A percentile compares a stretch with the other conserved stretches of the same genome.
Conservation (phyloP, 164 flowering plant species). For the Sedum album region DNA sequence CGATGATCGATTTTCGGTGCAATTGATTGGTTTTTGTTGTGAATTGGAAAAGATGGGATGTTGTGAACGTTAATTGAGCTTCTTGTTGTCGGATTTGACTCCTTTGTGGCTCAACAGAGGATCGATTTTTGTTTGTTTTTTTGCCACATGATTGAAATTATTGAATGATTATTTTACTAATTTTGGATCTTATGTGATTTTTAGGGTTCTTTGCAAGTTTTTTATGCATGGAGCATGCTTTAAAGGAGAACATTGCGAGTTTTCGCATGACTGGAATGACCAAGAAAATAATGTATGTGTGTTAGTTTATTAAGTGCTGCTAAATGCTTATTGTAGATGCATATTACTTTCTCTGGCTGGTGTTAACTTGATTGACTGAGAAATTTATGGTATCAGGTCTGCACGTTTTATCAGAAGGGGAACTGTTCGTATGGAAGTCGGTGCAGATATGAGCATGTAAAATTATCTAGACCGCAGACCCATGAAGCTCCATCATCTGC, state of each 20-base stretch:
- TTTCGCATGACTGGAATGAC: constrained; percentile 11
- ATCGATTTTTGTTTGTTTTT: neutral
- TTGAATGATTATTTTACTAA: neutral
- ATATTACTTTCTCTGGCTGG: neutral
- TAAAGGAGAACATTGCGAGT: constrained; percentile 8
- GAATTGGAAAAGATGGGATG: neutral
- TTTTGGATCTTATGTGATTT: neutral
- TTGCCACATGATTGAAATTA: neutral
- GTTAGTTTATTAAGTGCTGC: neutral
- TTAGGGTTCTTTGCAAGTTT: constrained; percentile 9
- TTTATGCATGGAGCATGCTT: constrained; percentile 11
- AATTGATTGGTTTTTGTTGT: too few relatives aligned
- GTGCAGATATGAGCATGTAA: constrained; percentile 92
- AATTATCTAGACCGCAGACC: constrained; percentile 33
- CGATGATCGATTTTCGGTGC: neutral
- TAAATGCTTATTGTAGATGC: neutral
- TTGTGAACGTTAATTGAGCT: neutral
- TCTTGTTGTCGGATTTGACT: neutral
- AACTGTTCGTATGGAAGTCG: constrained; percentile 79
- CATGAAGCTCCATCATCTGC: constrained; percentile 45
- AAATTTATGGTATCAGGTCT: constrained; percentile 38
- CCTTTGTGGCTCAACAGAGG: neutral
- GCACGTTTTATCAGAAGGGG: constrained; percentile 90
- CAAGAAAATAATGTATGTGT: constrained; percentile 5
- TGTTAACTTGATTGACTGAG: neutral